These are phyloP conservation scores for Miscanthus lutarioriparius DNA, from an alignment of 176 grass and related monocot genomes.

Conservation along the genomic window DNA sequence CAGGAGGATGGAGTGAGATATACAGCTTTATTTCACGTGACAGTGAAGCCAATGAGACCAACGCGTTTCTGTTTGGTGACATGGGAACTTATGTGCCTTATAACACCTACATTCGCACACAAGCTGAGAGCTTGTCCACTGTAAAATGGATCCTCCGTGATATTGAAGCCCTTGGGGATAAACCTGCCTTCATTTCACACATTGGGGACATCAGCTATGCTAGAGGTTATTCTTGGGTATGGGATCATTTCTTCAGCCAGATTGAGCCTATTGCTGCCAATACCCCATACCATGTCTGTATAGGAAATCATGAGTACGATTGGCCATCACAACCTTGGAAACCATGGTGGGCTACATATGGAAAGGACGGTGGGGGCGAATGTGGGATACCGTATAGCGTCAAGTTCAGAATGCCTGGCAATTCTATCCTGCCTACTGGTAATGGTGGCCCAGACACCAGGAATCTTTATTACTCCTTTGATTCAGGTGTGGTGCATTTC, in stretches of 20 bases:
- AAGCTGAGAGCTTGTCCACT: slow-evolving; percentile 79
- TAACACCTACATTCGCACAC: slow-evolving; percentile 69
- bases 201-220: slow-evolving; percentile 98
- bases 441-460: slow-evolving; percentile 74
- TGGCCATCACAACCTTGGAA: slow-evolving; percentile 94
- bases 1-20: slow-evolving; percentile 71
- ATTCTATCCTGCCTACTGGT: slow-evolving; percentile 72
- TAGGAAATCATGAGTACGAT: slow-evolving; percentile 97
- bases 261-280: slow-evolving; percentile 80
- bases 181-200: slow-evolving; percentile 81
- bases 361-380: slow-evolving; percentile 85
- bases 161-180: slow-evolving; percentile 81
- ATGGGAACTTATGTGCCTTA: slow-evolving; percentile 94
- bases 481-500: slow-evolving; percentile 89
- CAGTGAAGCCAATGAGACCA: slow-evolving; percentile 69
- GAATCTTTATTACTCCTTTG: slow-evolving; percentile 91
- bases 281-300: slow-evolving; percentile 94
- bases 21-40: slow-evolving; percentile 89
- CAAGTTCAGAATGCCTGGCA: slow-evolving; percentile 92
- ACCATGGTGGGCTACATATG: slow-evolving; percentile 76
- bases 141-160: slow-evolving; percentile 88
- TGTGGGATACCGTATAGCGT: slow-evolving; percentile 94
- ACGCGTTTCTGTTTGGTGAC: slow-evolving; percentile 85
- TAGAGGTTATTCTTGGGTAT: slow-evolving; percentile 84
- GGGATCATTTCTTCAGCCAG: slow-evolving; percentile 96